Conservation (phyloP, 176 grass and related monocot species). For the Oryza meyeriana region DNA sequence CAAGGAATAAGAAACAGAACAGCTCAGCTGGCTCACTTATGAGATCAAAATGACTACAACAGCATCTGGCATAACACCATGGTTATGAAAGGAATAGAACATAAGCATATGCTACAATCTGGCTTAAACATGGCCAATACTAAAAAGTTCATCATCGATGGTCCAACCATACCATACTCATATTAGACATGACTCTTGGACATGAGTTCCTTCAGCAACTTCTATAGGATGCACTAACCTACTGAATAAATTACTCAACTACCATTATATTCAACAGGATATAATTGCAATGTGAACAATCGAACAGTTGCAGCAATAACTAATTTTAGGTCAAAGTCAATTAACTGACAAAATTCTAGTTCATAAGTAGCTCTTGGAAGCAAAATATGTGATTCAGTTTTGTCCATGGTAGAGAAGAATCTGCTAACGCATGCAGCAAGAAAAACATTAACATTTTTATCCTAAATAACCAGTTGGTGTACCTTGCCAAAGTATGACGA, state of each 20-base stretch:
- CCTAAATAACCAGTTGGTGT: slow-evolving; percentile 9
- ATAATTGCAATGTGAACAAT: background rate
- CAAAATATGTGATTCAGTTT: background rate
- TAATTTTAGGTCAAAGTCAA: background rate
- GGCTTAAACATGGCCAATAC: background rate
- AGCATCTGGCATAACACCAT: background rate
- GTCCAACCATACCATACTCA: background rate
- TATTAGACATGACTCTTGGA: background rate
- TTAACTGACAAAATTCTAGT: background rate
- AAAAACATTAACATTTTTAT: background rate
- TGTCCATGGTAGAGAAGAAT: background rate
- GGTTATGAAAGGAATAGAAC: background rate
- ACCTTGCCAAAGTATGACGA: slow-evolving; percentile 87
- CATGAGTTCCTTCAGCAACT: background rate
- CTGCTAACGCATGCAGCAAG: background rate
- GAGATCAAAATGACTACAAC: background rate
- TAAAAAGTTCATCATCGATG: background rate
- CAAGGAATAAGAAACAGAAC: background rate
- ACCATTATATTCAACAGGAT: background rate
- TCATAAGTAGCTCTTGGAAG: background rate
- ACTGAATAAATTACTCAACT: background rate
- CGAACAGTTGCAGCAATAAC: background rate
- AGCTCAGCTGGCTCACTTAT: background rate
- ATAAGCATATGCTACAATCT: background rate
- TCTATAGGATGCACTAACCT: background rate